Evolutionary conservation across 2,329 filamentous ascomycete genomes (phyloP), one percentile per base, ranked within the genome.

Genomic region (Penicillium sp.): DNA sequence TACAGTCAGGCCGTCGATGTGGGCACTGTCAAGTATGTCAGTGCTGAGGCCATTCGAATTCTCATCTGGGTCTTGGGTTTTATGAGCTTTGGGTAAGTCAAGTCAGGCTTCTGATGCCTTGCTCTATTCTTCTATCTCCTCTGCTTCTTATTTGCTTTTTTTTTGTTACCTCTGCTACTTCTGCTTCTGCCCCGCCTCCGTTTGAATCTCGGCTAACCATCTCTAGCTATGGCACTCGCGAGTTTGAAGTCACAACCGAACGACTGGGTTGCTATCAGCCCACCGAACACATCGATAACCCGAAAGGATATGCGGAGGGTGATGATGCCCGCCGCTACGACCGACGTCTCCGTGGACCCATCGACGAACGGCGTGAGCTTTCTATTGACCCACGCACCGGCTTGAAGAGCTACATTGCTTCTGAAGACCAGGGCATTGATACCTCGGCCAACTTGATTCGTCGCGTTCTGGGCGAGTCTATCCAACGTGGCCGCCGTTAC

Each of bases 1-100:
- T 97, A 97, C 76, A 94, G 90, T 49, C 92, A 97, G 75, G 92
- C 92, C 57, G 90, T 96, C 66, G 92, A 97, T 73, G 90, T 96
- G 46, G 92, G 91, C 58, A 95, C 91, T 3, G 85, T 96, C 76
- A 96, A 96, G 78, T 85, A 88, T 65, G 92, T 97, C 59, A 93
- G 90, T 52, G 88, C 91, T 48, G 91, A 96, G 75, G 92, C 92
- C 54, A 96, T 97, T 68, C 88, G 92, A 29, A 89, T 97, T 45
- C 79, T 96, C 13, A 84, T 97, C 51, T 96, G 90, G 81, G 85
- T 97, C 42, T 82, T 97, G 37, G 91, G 91, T 14, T 97, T 97
- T 80, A 82, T 97, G 79, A 93, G 83, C 63, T 94, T 94, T 72
- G 90, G 90, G 65, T 93, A 86, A 60, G 65, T 51, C n/a, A n/a